These are phyloP conservation scores for Neonectria punicea DNA, from an alignment of 2,329 filamentous ascomycete genomes.

Conservation along the genomic window DNA sequence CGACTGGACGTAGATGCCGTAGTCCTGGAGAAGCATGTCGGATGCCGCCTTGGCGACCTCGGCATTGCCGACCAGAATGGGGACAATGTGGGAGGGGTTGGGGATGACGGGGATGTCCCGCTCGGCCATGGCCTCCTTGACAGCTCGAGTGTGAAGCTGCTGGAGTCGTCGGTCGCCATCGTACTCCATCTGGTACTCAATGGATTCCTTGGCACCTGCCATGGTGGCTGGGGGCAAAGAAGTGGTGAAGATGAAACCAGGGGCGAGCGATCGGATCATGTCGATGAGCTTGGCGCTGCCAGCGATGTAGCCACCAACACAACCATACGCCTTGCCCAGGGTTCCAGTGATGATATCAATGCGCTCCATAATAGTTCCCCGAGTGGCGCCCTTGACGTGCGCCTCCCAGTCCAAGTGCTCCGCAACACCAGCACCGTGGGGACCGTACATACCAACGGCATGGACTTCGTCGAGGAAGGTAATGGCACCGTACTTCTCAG, in stretches of 20 bases:
- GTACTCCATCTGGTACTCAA: constrained; percentile 91
- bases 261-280: constrained; percentile 91
- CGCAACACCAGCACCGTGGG: constrained; percentile 92
- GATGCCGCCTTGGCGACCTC: constrained; percentile 92
- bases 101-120: constrained; percentile 95
- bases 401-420: constrained; percentile 96
- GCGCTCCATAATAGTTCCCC: constrained; percentile 92
- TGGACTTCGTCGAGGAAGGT: constrained; percentile 99
- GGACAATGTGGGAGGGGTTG: constrained; percentile 96
- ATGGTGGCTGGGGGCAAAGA: constrained; percentile 96
- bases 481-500: constrained; percentile 96
- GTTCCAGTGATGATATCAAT: constrained; percentile 98
- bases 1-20: constrained; percentile 96
- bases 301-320: constrained; percentile 97
- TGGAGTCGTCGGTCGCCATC: constrained; percentile 90
- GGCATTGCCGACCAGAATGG: constrained; percentile 92
- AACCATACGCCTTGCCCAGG: constrained; percentile 96
- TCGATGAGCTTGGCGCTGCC: constrained; percentile 89
- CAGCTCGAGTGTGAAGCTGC: constrained; percentile 94
- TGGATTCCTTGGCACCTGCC: constrained; percentile 90
- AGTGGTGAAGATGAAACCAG: constrained; percentile 99
- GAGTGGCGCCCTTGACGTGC: constrained; percentile 77
- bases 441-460: constrained; percentile 98
- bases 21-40: constrained; percentile 88
- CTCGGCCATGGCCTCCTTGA: constrained; percentile 83